These are phyloP conservation scores for Danielia oregonensis DNA, from an alignment of 805 yeast genomes.

Conservation along the genomic window DNA sequence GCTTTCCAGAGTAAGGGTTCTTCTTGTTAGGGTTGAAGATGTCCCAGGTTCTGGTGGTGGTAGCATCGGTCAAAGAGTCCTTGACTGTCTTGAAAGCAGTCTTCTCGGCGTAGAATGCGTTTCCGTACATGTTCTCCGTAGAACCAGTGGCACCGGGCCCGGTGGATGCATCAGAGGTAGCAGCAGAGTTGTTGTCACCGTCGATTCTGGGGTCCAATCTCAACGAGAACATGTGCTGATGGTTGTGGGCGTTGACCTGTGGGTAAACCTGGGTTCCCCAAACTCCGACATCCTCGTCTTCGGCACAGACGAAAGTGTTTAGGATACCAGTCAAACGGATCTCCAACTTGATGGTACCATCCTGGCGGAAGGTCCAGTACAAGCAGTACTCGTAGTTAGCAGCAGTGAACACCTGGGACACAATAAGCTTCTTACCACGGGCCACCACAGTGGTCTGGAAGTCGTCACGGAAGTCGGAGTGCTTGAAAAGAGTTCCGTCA, in stretches of 20 bases:
- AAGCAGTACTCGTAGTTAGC: slow-evolving; percentile 84
- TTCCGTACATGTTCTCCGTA: slow-evolving; percentile 71
- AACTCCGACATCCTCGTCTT: slow-evolving; percentile 64
- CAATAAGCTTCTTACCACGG: slow-evolving; percentile 67
- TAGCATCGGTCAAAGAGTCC: slow-evolving; percentile 61
- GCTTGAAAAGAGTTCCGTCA: slow-evolving; percentile 75
- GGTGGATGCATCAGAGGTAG: slow-evolving; percentile 59
- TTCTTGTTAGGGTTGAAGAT: slow-evolving; percentile 66
- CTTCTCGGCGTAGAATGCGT: slow-evolving; percentile 65
- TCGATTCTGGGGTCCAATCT: slow-evolving; percentile 80
- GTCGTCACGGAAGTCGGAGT: slow-evolving; percentile 79
- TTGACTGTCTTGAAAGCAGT: slow-evolving; percentile 65
- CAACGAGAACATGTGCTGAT: slow-evolving; percentile 77
- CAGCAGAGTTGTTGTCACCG: slow-evolving; percentile 75
- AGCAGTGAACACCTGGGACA: slow-evolving; percentile 82
- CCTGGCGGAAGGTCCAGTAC: slow-evolving; percentile 81
- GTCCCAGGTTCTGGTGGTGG: slow-evolving; percentile 74
- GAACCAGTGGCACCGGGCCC: slow-evolving; percentile 62
- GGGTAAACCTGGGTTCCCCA: slow-evolving; percentile 84
- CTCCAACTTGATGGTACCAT: slow-evolving; percentile 78
- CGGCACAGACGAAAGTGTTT: slow-evolving; percentile 65
- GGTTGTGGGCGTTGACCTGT: slow-evolving; percentile 78
- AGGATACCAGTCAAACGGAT: slow-evolving; percentile 78
- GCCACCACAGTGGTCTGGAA: slow-evolving; percentile 72
- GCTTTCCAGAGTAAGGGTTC: slow-evolving; percentile 70